These are phyloP conservation scores for Vanilla planifolia DNA, from an alignment of 106 monocot species.

Conservation along the genomic window DNA sequence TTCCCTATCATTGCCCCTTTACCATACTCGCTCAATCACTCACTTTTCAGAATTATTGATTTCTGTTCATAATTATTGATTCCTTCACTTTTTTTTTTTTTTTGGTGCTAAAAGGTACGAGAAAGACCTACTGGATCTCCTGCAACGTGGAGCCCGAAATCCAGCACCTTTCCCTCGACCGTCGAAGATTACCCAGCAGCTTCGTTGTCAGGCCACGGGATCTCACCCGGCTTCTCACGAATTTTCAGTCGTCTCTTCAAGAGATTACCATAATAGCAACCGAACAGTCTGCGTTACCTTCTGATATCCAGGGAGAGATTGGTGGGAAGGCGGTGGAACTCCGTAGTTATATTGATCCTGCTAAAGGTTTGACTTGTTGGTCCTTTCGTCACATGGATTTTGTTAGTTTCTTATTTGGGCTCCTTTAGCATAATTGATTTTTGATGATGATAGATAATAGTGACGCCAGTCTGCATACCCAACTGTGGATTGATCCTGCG, in stretches of 20 bases:
- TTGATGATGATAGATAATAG: constrained; percentile 46
- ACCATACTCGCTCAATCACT: neutral
- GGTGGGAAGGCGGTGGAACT: constrained; percentile 92
- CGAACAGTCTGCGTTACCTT: constrained; percentile 29
- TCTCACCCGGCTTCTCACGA: constrained; percentile 59
- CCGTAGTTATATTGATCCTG: constrained; percentile 84
- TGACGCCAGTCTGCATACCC: constrained; percentile 79
- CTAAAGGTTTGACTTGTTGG: constrained; percentile 57
- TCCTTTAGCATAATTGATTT: no score
- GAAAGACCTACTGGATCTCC: constrained; percentile 85
- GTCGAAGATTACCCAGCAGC: constrained; percentile 52
- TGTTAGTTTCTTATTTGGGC: neutral
- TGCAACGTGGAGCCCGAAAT: constrained; percentile 87
- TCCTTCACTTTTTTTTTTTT: constrained; percentile 1
- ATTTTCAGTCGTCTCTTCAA: constrained; percentile 91
- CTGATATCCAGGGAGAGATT: constrained; percentile 41
- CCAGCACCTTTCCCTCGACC: constrained; percentile 72
- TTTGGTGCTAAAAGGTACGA: no score
- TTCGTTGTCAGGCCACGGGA: constrained; percentile 77
- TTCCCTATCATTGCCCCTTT: neutral
- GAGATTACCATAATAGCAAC: constrained; percentile 92
- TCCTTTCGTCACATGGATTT: neutral
- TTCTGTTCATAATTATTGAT: no score
- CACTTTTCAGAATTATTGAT: neutral
- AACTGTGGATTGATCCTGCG: constrained; percentile 89